phyloP scores from a whole-genome alignment of 2,329 filamentous ascomycete species.

The Colletotrichum karsti region DNA sequence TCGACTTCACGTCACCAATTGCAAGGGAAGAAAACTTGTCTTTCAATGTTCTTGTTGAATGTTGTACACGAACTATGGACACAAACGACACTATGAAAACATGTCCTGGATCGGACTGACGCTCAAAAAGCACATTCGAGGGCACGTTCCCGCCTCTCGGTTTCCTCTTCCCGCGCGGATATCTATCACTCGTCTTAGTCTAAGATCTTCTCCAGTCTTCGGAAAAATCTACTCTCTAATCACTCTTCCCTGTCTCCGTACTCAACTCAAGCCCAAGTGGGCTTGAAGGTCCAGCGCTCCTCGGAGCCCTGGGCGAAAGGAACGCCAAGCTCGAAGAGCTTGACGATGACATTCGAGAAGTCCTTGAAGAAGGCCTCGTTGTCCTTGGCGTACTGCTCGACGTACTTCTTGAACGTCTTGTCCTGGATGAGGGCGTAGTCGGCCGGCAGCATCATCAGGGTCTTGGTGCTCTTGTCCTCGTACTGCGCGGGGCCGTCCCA shows the following conservation, averaged over 20 bases:
- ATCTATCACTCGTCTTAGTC: conserved; percentile 24
- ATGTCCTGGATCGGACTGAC: conserved; percentile 14
- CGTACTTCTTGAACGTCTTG: conserved; percentile 82
- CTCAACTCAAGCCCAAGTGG: conserved; percentile 36
- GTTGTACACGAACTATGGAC: conserved; percentile 22
- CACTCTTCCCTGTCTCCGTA: neutral
- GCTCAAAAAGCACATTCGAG: neutral
- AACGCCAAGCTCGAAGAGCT: conserved; percentile 93
- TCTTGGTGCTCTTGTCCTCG: conserved; percentile 87
- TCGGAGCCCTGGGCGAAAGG: conserved; percentile 77
- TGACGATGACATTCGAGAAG: conserved; percentile 80
- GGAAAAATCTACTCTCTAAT: neutral
- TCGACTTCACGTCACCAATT: neutral
- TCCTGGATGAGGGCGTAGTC: conserved; percentile 90
- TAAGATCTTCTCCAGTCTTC: conserved; percentile 2
- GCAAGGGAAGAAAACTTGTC: neutral
- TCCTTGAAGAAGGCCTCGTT: conserved; percentile 93
- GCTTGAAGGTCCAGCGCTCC: conserved; percentile 72
- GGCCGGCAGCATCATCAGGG: conserved; percentile 96
- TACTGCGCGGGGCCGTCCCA: conserved; percentile 93
- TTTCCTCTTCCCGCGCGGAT: conserved; percentile 12
- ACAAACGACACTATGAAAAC: conserved; percentile 11
- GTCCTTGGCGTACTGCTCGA: conserved; percentile 91
- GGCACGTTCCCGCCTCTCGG: neutral
- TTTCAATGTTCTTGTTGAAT: conserved; percentile 8